A percentile compares a stretch with the other conserved stretches of the same genome.
phyloP scores from a whole-genome alignment of 148 eudicot species.

The Mesembryanthemum crystallinum region DNA sequence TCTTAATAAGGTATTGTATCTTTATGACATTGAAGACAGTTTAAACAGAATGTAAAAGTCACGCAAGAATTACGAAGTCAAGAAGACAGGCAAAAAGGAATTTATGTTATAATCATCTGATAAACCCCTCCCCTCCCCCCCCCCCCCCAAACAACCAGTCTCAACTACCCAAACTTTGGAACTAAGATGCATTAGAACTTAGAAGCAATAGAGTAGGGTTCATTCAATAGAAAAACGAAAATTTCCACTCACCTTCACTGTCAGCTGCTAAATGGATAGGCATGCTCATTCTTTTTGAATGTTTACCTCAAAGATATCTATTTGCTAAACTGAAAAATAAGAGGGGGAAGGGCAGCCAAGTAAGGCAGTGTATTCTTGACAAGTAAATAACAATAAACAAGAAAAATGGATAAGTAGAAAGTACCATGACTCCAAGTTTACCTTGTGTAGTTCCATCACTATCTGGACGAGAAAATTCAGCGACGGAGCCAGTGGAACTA shows the following conservation, averaged over 20 bases:
- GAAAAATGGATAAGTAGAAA: not conserved
- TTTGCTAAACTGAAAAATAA: constrained; percentile 8
- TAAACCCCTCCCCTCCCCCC: too few species aligned
- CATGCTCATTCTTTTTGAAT: constrained; percentile 6
- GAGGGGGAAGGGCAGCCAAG: not conserved
- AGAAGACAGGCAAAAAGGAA: too few species aligned
- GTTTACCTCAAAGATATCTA: not conserved
- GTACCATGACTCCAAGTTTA: constrained; percentile 7
- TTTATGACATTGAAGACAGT: too few species aligned
- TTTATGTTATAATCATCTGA: not conserved
- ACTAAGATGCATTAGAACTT: too few species aligned
- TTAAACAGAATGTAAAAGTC: too few species aligned
- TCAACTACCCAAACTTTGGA: not conserved
- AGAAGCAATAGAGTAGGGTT: not conserved
- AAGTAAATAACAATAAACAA: too few species aligned
- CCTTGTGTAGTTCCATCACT: constrained; percentile 27
- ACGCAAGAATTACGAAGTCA: too few species aligned
- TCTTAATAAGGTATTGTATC: too few species aligned
- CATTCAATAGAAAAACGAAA: not conserved
- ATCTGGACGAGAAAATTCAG: constrained; percentile 33
- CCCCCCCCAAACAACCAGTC: not conserved
- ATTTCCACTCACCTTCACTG: constrained; percentile 17
- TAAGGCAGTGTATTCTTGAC: not conserved
- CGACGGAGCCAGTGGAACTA: constrained; percentile 21
- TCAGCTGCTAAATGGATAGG: not conserved